Base-by-base conservation (phyloP, 1,139 yeast genomes). In the Pichia sp. region DNA sequence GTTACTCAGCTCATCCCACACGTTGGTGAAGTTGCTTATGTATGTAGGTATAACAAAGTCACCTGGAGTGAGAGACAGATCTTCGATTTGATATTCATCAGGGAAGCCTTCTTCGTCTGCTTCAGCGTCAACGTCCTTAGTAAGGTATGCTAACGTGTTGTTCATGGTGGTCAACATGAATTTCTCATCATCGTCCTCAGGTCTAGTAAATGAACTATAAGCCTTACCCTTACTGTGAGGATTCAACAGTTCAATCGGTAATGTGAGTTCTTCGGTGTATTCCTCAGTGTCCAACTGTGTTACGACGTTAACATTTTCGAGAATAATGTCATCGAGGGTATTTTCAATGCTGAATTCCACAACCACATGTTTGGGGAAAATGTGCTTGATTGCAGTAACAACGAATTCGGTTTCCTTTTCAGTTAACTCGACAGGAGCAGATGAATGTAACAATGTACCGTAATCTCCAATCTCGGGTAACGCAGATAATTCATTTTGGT, bases 341-440 rank as follows among this genome's bases (percentile, higher is more conserved):
- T 93, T 95, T 59, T 85, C 81, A 62, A 95, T 82, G 62, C 87
- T 83, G 72, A 82, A 93, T 75, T 93, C 97, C 61, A 93, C 75
- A 36, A 93, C 95, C 67, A 91, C 74, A 70, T 90, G 87, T 45
- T 81, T 80, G 53, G 81, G 73, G 73, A 87, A 93, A 58, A 91
- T 74, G 71, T 92, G 98, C 71, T 89, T 91, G 55, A 88, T 78
- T 40, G 88, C 93, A 54, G 80, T 79, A 53, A 95, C 96, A 52
- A 90, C 93, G 69, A 91, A 91, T 72, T 93, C 99, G 61, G 95
- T 91, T 69, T 92, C 99, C 60, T 82, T 80, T 69, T 93, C 99
- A 38, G 99, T 92, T 66, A 93, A 81, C 63, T 86, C 83, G 55
- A 83, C 75, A 53, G 82, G 79, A 50, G 74, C 71, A 2, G 96